phyloP scores from a whole-genome alignment of 1,284 basidiomycete genomes.

The Golubevia sp. region DNA sequence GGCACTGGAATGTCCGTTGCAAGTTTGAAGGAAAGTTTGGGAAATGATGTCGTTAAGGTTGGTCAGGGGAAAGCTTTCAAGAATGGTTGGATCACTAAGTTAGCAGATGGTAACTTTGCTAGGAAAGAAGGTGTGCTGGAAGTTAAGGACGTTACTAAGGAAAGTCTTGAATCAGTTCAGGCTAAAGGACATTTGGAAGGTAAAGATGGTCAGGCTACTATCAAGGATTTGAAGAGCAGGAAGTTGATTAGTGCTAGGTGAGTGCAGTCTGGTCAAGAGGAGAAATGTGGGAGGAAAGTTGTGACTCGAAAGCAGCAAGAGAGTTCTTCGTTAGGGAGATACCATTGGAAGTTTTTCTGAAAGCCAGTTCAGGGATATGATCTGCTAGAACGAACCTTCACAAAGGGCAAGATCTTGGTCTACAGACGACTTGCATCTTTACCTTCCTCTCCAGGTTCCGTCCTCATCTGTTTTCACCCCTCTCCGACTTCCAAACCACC shows the following conservation, averaged over 20 bases:
- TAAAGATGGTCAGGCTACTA: not conserved
- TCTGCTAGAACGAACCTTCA: no score
- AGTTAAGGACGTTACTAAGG: constrained; percentile 33
- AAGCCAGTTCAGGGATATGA: no score
- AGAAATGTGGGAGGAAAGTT: not conserved
- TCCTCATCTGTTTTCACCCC: not conserved
- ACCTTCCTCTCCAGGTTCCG: not conserved
- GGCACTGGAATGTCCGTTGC: not conserved
- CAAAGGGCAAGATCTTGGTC: no score
- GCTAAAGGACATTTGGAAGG: not conserved
- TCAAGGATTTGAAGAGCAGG: constrained; percentile 3
- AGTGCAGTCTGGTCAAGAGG: constrained; percentile 77
- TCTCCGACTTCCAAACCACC: not conserved
- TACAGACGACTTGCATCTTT: no score
- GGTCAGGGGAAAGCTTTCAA: constrained; percentile 96
- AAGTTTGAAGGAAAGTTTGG: constrained; percentile 19
- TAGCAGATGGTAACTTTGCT: constrained; percentile 81
- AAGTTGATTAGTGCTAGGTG: constrained; percentile 68
- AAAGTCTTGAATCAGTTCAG: not conserved
- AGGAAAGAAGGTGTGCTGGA: constrained; percentile 66
- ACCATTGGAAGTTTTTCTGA: no score
- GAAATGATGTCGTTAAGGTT: constrained; percentile 55
- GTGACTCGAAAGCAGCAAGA: no score
- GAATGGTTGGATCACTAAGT: constrained; percentile 94
- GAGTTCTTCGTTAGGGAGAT: no score